Percentiles rank a stretch among this genome's conserved stretches.
These are phyloP conservation scores for Citrus cavaleriei DNA, from an alignment of 345 rosid species.

Conservation along the genomic window DNA sequence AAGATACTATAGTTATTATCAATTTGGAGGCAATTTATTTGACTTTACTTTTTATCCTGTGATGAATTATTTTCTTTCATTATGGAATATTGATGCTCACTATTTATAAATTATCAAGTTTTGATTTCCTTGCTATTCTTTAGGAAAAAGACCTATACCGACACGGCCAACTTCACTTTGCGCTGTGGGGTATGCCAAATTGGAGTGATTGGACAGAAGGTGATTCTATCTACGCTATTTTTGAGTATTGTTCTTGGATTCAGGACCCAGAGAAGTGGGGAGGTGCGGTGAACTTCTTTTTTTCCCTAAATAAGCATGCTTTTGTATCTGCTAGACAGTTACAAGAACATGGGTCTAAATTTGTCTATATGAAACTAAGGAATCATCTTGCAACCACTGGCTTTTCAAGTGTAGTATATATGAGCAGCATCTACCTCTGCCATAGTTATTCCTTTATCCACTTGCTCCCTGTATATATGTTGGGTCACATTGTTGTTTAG, in stretches of 20 bases:
- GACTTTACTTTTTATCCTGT: neutral
- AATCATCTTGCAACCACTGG: rapidly evolving
- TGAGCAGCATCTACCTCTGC: too few relatives aligned
- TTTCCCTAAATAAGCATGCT: too few relatives aligned
- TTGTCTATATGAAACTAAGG: too few relatives aligned
- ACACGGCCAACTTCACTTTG: slow-evolving; percentile 77
- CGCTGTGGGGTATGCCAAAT: slow-evolving; percentile 96
- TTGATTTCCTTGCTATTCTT: neutral
- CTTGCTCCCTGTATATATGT: too few relatives aligned
- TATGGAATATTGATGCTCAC: neutral
- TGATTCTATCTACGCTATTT: neutral
- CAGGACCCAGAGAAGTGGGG: too few relatives aligned
- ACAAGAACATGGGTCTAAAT: too few relatives aligned
- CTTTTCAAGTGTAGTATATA: too few relatives aligned
- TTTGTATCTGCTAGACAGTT: too few relatives aligned
- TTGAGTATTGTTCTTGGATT: too few relatives aligned
- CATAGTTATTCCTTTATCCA: too few relatives aligned
- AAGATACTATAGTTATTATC: neutral
- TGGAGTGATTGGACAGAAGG: slow-evolving; percentile 91
- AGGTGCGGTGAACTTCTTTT: too few relatives aligned
- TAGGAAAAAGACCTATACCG: slow-evolving; percentile 81
- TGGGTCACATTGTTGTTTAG: too few relatives aligned
- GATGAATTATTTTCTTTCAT: neutral
- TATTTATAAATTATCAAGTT: neutral
- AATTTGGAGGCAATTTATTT: neutral